phyloP scores from a whole-genome alignment of 495 filamentous ascomycete genomes.

The Xylaria castorea region DNA sequence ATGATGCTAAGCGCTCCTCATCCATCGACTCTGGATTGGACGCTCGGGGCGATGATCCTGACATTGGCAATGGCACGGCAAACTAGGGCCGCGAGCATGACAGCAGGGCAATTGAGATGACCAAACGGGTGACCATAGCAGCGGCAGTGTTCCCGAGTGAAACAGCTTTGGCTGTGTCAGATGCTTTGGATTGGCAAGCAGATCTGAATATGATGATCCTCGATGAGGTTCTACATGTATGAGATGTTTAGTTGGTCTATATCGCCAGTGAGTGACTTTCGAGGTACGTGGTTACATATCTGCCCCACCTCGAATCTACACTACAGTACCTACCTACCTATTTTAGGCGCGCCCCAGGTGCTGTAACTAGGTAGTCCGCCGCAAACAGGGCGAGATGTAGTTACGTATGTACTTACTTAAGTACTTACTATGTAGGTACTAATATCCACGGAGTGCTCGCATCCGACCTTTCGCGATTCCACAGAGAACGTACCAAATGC shows the following conservation, averaged over 20 bases:
- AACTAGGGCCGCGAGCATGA: slow-evolving; percentile 14
- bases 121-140: slow-evolving; percentile 11
- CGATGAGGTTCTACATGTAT: background rate
- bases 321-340: background rate
- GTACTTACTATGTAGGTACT: background rate
- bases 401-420: too few relatives aligned
- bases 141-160: background rate
- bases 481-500: background rate
- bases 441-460: background rate
- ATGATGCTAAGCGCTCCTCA: slow-evolving; percentile 60
- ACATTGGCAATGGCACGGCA: slow-evolving; percentile 32
- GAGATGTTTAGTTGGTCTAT: slow-evolving; percentile 5
- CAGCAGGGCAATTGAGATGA: slow-evolving; percentile 2
- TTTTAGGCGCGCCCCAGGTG: background rate
- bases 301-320: slow-evolving; percentile 16
- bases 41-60: slow-evolving; percentile 37
- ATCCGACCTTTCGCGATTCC: background rate
- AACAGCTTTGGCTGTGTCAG: background rate
- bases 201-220: background rate
- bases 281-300: background rate
- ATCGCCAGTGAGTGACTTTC: slow-evolving; percentile 1
- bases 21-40: slow-evolving; percentile 39
- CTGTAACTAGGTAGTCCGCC: background rate
- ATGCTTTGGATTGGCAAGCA: background rate
- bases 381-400: background rate